Evolutionary conservation across 768 basidiomycete genomes (phyloP).

Genomic region (Leccinum rimulosum): DNA sequence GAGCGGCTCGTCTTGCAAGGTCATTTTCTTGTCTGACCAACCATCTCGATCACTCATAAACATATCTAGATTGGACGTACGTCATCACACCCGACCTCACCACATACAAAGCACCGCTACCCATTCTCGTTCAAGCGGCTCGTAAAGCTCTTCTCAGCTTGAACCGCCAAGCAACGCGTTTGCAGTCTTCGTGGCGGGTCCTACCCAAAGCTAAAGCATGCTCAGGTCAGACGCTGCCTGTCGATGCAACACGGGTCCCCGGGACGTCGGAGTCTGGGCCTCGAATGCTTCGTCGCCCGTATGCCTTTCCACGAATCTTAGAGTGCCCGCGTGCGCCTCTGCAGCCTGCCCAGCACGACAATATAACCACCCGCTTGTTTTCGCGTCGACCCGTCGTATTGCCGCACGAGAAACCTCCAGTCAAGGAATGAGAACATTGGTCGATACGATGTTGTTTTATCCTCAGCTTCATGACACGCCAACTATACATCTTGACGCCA

Average conservation of each 20-base stretch:
- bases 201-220: neutral
- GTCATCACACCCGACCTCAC: constrained; percentile 24
- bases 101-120: constrained; percentile 25
- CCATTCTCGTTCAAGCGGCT: constrained; percentile 21
- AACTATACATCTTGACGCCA: no score
- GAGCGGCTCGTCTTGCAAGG: constrained; percentile 17
- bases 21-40: neutral
- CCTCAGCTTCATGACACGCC: neutral
- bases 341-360: neutral
- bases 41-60: neutral
- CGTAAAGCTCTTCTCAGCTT: constrained; percentile 21
- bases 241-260: neutral
- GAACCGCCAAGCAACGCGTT: constrained; percentile 1
- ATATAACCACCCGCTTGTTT: constrained; percentile 1
- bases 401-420: neutral
- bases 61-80: constrained; percentile 27
- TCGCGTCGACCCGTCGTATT: constrained; percentile 1
- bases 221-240: neutral
- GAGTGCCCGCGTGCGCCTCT: neutral
- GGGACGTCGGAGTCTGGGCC: neutral
- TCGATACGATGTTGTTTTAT: neutral
- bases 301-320: neutral
- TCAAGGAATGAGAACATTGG: neutral
- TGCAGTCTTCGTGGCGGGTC: constrained; percentile 15
- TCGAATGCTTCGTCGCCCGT: neutral